Percentiles rank a stretch among this genome's conserved stretches.
Evolutionary conservation across 1,139 yeast genomes (phyloP).

Genomic region (Casaregolazyma suthepensis): DNA sequence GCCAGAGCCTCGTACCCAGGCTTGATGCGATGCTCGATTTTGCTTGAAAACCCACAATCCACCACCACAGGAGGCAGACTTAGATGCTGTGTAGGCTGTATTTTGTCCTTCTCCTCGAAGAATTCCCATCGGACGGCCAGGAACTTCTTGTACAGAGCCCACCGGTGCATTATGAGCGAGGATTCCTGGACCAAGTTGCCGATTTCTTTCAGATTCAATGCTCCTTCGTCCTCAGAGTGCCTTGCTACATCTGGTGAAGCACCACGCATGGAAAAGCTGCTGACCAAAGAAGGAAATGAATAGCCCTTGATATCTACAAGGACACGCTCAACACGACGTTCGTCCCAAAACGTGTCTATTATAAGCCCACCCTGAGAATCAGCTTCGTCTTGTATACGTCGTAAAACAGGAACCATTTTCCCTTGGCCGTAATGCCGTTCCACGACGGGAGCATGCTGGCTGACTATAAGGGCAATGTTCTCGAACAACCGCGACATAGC

Average conservation of each 20-base stretch:
- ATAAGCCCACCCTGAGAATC: constrained; percentile 88
- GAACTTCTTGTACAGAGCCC: constrained; percentile 80
- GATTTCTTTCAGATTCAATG: constrained; percentile 45
- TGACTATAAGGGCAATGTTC: constrained; percentile 74
- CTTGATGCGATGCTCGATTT: constrained; percentile 47
- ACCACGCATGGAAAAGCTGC: constrained; percentile 22
- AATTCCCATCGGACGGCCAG: constrained; percentile 60
- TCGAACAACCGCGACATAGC: constrained; percentile 75
- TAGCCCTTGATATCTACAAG: constrained; percentile 54
- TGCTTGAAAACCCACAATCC: constrained; percentile 56
- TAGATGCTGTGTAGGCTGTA: constrained; percentile 13
- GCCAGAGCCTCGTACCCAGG: constrained; percentile 61
- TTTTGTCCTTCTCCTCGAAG: constrained; percentile 21
- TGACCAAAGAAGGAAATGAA: constrained; percentile 41
- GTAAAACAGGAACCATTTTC: constrained; percentile 63
- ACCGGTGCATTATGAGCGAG: constrained; percentile 71
- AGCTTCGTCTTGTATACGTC: constrained; percentile 74
- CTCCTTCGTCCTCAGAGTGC: constrained; percentile 27
- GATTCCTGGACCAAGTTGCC: constrained; percentile 61
- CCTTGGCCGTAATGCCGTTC: constrained; percentile 60
- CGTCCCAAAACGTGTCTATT: constrained; percentile 79
- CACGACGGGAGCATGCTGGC: constrained; percentile 80
- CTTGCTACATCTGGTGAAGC: constrained; percentile 17
- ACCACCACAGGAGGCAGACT: constrained; percentile 38
- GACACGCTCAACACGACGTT: constrained; percentile 51